Evolutionary conservation across 306 rosid genomes (phyloP), one percentile per base, ranked within the genome.

Genomic region (Echinosophora koreensis): DNA sequence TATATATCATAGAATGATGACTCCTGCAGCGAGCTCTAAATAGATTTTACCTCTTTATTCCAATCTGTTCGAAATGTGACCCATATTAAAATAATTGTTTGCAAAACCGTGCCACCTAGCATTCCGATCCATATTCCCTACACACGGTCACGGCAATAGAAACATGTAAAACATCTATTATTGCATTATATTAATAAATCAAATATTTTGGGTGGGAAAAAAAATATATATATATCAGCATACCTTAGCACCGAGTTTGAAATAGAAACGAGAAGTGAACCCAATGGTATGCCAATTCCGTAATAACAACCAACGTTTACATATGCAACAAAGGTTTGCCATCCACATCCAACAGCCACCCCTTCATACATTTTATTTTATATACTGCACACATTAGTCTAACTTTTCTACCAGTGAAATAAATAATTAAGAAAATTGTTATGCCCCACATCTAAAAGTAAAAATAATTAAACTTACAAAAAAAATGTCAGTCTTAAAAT

Each of bases 261-360:
- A 92, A 81, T 90, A 88, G 88, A 92, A 92, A 46, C 97, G 1
- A 92, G 77, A 73, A 92, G n/a, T 0, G 80, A 4, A 8, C 97
- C 97, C 63, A 92, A n/a, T 0, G 97, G 97, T 50, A 92, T 76
- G 22, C 97, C 97, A 66, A 92, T 38, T 60, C 88, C 81, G 63
- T 89, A 90, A 56, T 90, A 91, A 63, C 94, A 87, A 1, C 94
- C 92, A 38, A 91, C 86, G 41, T 94, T 94, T 4, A 94, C 91
- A 56, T 87, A 94, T 0, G 98, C 98, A 47, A 91, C 98, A 37
- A 91, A 90, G 3, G 91, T 42, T 78, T 94, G 98, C 97, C 98
- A 94, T 82, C 97, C 98, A 38, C 98, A 91, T 65, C 98, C 98
- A 84, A 94, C 92, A 3, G 98, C 98, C 80, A 94, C 97, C 41